Conservation (phyloP, 768 basidiomycete species). For the Boletus rubescentipes region DNA sequence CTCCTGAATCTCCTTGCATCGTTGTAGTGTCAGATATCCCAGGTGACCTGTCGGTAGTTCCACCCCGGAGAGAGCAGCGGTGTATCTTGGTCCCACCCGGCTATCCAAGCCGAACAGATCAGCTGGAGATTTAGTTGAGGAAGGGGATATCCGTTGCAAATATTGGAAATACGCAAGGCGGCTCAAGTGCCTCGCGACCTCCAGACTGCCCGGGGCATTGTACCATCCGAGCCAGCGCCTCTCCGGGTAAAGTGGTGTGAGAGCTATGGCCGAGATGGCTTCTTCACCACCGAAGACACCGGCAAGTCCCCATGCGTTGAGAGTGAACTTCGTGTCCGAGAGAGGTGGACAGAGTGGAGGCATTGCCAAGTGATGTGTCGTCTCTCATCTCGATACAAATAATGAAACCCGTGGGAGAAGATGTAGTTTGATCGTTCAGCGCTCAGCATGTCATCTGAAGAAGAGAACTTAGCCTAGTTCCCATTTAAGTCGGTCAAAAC, state of each 20-base stretch:
- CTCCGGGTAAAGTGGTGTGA: not conserved
- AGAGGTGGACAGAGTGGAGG: slow-evolving; percentile 13
- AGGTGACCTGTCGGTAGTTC: slow-evolving; percentile 30
- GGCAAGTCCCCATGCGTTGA: slow-evolving; percentile 31
- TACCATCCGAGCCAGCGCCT: slow-evolving; percentile 37
- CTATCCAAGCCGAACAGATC: slow-evolving; percentile 27
- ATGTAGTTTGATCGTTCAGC: no score
- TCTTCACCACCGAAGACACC: slow-evolving; percentile 37
- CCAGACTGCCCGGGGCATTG: slow-evolving; percentile 33
- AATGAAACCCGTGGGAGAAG: no score
- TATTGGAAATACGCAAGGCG: slow-evolving; percentile 24
- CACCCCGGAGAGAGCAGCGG: slow-evolving; percentile 27
- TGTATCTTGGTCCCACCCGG: slow-evolving; percentile 25
- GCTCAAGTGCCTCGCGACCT: slow-evolving; percentile 31
- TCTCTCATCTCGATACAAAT: not conserved
- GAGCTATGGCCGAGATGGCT: slow-evolving; percentile 29
- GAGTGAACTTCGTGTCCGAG: slow-evolving; percentile 12
- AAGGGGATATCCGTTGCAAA: slow-evolving; percentile 28
- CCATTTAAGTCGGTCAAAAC: no score
- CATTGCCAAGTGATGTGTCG: slow-evolving; percentile 2
- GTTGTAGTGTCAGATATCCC: slow-evolving; percentile 24
- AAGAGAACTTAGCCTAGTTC: not conserved
- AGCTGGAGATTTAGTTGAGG: slow-evolving; percentile 18
- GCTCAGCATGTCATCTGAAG: no score
- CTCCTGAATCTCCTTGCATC: slow-evolving; percentile 10